A percentile compares a stretch with the other conserved stretches of the same genome.
Conservation (phyloP, 345 rosid species). For the Schrenkiella parvula region DNA sequence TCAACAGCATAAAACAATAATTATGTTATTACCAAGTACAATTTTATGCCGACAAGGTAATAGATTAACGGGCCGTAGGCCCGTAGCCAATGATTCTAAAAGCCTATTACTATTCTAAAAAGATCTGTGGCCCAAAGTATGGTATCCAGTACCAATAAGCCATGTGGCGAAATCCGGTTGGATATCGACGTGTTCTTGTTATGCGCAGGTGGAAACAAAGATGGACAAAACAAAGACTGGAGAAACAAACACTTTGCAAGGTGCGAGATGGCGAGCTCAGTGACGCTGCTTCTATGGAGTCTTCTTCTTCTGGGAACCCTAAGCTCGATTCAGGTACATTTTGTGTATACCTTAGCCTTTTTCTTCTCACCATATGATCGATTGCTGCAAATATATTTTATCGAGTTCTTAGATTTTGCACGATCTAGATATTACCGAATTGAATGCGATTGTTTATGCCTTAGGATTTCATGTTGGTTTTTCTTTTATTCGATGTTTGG, state of each 20-base stretch:
- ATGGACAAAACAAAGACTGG: not conserved
- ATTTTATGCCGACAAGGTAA: not conserved
- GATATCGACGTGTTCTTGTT: conserved; percentile 10
- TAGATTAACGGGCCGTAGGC: conserved; percentile 8
- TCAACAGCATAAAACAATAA: not conserved
- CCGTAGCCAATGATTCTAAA: not conserved
- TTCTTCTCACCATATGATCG: not conserved
- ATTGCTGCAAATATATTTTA: not conserved
- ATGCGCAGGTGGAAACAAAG: not conserved
- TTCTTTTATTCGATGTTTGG: not conserved
- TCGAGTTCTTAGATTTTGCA: not conserved
- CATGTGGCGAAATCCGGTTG: not conserved
- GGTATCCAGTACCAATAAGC: not conserved
- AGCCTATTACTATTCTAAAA: not conserved
- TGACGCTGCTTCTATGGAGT: conserved; percentile 42
- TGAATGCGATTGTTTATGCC: not conserved
- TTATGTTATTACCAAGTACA: not conserved
- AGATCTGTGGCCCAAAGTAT: not conserved
- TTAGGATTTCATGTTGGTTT: not conserved
- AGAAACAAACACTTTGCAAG: not conserved
- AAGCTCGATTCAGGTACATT: conserved; percentile 45
- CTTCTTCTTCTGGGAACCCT: conserved; percentile 52
- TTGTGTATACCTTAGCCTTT: not conserved
- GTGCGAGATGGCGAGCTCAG: conserved; percentile 51
- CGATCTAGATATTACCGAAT: not conserved